These are phyloP conservation scores for Clitopilus passeckerianus DNA, from an alignment of 768 basidiomycete species.

Conservation along the genomic window DNA sequence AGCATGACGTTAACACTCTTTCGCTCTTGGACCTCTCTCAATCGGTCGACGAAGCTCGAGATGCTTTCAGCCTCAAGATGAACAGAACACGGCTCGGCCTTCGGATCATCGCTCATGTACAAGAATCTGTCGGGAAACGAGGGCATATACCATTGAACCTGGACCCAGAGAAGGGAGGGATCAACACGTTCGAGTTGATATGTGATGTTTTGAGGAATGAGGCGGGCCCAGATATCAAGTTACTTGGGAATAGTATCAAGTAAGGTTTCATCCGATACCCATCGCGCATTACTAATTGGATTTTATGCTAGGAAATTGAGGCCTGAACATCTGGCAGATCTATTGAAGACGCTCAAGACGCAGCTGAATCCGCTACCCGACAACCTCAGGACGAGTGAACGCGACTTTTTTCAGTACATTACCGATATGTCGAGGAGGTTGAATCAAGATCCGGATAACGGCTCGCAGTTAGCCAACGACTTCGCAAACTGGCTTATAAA, in stretches of 20 bases:
- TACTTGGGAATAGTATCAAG: conserved; percentile 44
- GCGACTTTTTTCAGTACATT: conserved; percentile 6
- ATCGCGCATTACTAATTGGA: not conserved
- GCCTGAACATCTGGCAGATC: conserved; percentile 17
- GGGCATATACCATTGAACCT: conserved; percentile 37
- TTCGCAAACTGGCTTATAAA: conserved; percentile 46
- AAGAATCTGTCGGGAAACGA: conserved; percentile 34
- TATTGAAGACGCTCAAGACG: conserved; percentile 26
- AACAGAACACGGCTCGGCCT: conserved; percentile 42
- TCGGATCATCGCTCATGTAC: conserved; percentile 36
- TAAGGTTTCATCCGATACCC: conserved; percentile 18
- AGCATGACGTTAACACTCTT: not conserved
- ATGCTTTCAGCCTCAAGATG: conserved; percentile 23
- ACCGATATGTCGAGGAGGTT: not conserved
- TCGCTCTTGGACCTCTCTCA: not conserved
- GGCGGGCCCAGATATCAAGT: conserved; percentile 34
- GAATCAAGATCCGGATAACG: conserved; percentile 4
- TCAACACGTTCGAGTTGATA: conserved; percentile 33
- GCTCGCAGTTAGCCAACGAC: conserved; percentile 14
- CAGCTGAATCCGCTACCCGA: conserved; percentile 33
- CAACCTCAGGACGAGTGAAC: conserved; percentile 29
- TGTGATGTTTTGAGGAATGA: conserved; percentile 39
- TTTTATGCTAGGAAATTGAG: conserved; percentile 31
- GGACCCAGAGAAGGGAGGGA: conserved; percentile 15
- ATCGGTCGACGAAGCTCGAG: conserved; percentile 31